Percentiles rank a stretch among this genome's conserved stretches.
These are phyloP conservation scores for Ogataea kodamae DNA, from an alignment of 805 yeast genomes.

Conservation along the genomic window DNA sequence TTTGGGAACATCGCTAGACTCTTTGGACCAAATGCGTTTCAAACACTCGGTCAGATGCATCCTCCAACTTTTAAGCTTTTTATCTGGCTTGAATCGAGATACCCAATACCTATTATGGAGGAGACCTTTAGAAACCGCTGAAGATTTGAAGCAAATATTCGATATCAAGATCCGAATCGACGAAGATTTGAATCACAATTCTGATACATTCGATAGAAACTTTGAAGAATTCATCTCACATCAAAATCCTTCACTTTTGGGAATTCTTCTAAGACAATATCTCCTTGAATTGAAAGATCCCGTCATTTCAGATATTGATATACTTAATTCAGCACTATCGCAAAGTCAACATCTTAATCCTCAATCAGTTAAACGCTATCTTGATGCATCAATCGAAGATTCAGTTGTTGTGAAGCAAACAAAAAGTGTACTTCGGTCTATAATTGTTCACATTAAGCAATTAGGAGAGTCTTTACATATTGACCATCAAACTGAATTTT, in stretches of 20 bases:
- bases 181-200: slow-evolving; percentile 2
- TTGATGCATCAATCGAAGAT: slow-evolving; percentile 10
- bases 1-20: neutral
- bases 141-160: slow-evolving; percentile 16
- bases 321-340: slow-evolving; percentile 16
- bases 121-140: slow-evolving; percentile 6
- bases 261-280: slow-evolving; percentile 18
- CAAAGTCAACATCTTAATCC: slow-evolving; percentile 17
- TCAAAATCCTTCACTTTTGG: slow-evolving; percentile 11
- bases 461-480: slow-evolving; percentile 7
- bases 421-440: slow-evolving; percentile 16
- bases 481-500: slow-evolving; percentile 6
- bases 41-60: neutral
- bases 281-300: slow-evolving; percentile 21
- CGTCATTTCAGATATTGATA: slow-evolving; percentile 11
- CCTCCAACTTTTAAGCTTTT: neutral
- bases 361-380: slow-evolving; percentile 12
- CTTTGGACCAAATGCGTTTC: neutral
- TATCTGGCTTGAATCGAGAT: slow-evolving; percentile 5
- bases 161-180: slow-evolving; percentile 13
- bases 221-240: slow-evolving; percentile 5
- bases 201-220: slow-evolving; percentile 1
- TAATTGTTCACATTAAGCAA: slow-evolving; percentile 12
- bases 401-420: slow-evolving; percentile 7
- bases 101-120: slow-evolving; percentile 16